A percentile compares a stretch with the other conserved stretches of the same genome.
These are phyloP conservation scores for Pyricularia pennisetigena DNA, from an alignment of 2,329 filamentous ascomycete genomes.

Conservation along the genomic window DNA sequence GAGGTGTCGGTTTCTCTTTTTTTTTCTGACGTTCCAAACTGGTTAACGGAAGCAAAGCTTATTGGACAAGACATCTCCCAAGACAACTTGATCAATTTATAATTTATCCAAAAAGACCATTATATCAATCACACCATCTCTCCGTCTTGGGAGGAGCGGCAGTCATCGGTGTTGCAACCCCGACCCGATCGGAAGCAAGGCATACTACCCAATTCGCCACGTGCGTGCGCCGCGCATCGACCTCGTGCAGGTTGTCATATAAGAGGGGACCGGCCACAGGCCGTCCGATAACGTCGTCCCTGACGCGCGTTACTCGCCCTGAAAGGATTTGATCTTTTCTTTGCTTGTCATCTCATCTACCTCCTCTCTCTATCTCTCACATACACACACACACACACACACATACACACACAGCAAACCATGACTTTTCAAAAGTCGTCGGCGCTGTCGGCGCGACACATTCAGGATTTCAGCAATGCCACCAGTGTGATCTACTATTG, in stretches of 20 bases:
- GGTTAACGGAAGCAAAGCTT: not conserved
- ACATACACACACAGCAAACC: not conserved
- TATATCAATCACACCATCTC: not conserved
- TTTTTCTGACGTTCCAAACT: not conserved
- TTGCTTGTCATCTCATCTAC: not conserved
- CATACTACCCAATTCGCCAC: not conserved
- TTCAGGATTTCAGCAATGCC: constrained; percentile 30
- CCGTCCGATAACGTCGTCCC: not conserved
- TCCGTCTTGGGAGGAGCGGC: not conserved
- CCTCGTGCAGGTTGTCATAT: not conserved
- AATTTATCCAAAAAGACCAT: not conserved
- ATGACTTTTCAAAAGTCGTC: not conserved
- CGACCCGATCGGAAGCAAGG: not conserved
- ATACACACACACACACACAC: not conserved
- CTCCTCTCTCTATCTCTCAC: not conserved
- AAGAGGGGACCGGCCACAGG: not conserved
- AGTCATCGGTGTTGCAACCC: not conserved
- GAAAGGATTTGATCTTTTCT: not conserved
- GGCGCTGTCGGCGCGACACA: constrained; percentile 17
- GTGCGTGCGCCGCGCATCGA: not conserved
- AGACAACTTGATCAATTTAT: not conserved
- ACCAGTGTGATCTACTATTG: constrained; percentile 29
- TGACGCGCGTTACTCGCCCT: not conserved
- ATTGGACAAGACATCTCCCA: not conserved
- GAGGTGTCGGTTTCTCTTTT: not conserved